Evolutionary conservation across 2,329 filamentous ascomycete species (phyloP), one percentile per base, ranked within the genome.

Genomic region (Fusarium sp.): DNA sequence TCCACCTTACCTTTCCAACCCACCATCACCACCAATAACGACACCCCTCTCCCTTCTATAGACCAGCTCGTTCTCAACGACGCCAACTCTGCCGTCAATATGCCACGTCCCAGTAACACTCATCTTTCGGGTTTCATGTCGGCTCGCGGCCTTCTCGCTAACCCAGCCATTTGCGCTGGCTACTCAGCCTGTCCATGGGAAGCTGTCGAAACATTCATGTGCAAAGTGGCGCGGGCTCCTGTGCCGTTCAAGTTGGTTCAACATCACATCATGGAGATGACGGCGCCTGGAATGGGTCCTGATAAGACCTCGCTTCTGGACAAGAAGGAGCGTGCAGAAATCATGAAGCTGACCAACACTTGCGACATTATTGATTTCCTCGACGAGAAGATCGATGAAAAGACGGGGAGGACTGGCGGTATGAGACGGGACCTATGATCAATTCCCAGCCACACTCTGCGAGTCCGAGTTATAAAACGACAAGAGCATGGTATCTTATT

Each of bases 221-320:
- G 81, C 62, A 84, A 86, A 62, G 84, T 84, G 11, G 83, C 87
- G 11, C 81, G 82, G 38, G 82, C 82, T 2, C 89, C 89, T 8
- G 80, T 92, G 30, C 89, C 89, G 3, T 84, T 88, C 67, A 89
- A 89, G 76, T 79, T 92, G 42, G 84, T 86, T 7, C 80, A 89
- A 58, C 89, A 92, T 75, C 90, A 92, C 75, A 75, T 92, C 30
- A 83, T 82, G 58, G 88, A 92, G 79, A 92, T 92, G 89, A 86
- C 83, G 67, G 83, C 81, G 2, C 85, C 86, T 6, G 87, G 86
- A 16, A 84, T 88, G 77, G 83, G 84, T 0, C 74, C 82, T 13
- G 81, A 86, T 72, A 87, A 87, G 77, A 76, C 75, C 3, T 76
- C 83, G 7, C 79, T 90, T 73, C 76, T 91, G 63, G 82, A 73